A percentile compares a stretch with the other conserved stretches of the same genome.
Evolutionary conservation across 352 stramenopile genomes (phyloP).

Genomic region (Albugo candida): DNA sequence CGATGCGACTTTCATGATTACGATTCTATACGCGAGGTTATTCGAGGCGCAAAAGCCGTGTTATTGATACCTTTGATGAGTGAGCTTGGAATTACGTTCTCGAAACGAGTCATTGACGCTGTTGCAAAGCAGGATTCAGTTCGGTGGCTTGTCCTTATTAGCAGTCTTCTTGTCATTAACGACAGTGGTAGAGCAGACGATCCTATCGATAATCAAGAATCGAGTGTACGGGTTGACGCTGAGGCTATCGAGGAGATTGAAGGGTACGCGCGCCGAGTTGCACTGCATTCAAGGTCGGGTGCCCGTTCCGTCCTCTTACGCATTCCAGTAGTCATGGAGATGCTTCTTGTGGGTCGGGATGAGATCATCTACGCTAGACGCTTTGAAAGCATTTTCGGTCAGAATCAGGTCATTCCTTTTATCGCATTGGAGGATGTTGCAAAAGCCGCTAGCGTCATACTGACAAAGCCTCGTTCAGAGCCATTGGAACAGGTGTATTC

Average conservation of each 20-base stretch:
- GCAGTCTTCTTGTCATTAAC: conserved; percentile 28
- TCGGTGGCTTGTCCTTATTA: conserved; percentile 34
- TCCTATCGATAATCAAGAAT: neutral
- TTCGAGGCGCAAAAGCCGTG: conserved; percentile 49
- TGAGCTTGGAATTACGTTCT: conserved; percentile 32
- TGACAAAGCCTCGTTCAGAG: conserved; percentile 6
- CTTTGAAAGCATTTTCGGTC: conserved; percentile 28
- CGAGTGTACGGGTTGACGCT: neutral
- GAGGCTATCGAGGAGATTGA: conserved; percentile 44
- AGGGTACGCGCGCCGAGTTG: conserved; percentile 21
- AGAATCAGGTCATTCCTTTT: conserved; percentile 26
- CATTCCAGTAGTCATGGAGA: conserved; percentile 59
- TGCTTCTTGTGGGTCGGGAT: conserved; percentile 47
- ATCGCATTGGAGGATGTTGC: conserved; percentile 51
- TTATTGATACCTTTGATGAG: conserved; percentile 42
- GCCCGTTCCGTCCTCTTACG: conserved; percentile 35
- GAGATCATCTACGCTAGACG: conserved; percentile 49
- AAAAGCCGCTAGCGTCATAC: conserved; percentile 22
- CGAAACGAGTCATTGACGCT: conserved; percentile 45
- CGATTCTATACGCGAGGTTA: conserved; percentile 26
- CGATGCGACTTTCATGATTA: conserved; percentile 31
- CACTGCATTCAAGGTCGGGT: neutral
- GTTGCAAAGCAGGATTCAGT: conserved; percentile 15
- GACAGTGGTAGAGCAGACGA: neutral
- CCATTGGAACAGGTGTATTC: neutral